Evolutionary conservation across 2,329 filamentous ascomycete species (phyloP).

Genomic region (Huntiella decipiens): DNA sequence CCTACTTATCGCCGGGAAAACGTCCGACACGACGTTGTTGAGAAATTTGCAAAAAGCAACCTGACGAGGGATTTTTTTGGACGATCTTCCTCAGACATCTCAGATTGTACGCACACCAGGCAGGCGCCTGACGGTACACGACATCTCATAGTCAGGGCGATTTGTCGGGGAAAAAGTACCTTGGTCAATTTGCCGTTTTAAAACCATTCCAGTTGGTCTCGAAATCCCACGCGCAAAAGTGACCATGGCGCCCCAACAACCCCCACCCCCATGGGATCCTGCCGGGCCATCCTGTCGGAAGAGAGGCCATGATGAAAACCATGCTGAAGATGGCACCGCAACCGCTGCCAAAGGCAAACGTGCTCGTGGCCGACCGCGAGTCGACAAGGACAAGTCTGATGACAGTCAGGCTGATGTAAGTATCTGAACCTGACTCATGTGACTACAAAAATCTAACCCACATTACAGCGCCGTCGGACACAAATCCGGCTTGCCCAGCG

Average conservation of each 20-base stretch:
- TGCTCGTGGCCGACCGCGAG: slow-evolving; percentile 51
- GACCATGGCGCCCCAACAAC: background rate
- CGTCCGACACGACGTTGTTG: no score
- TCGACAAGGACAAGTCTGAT: slow-evolving; percentile 46
- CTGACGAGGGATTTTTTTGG: no score
- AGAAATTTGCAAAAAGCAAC: no score
- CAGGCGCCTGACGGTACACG: no score
- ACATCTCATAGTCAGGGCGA: no score
- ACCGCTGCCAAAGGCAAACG: slow-evolving; percentile 31
- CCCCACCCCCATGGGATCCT: background rate
- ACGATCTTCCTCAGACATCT: no score
- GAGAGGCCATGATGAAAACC: no score
- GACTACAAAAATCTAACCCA: no score
- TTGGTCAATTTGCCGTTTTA: background rate
- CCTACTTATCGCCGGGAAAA: no score
- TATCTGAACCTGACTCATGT: slow-evolving; percentile 14
- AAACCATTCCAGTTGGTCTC: background rate
- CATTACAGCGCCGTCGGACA: slow-evolving; percentile 50
- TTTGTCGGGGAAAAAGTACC: background rate
- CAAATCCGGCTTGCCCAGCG: slow-evolving; percentile 76
- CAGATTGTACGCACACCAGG: no score
- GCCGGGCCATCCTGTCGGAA: no score
- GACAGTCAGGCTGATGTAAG: slow-evolving; percentile 62
- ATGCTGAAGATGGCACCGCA: slow-evolving; percentile 15
- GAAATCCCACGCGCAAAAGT: background rate